A percentile compares a stretch with the other conserved stretches of the same genome.
These are phyloP conservation scores for Domatiomyces catenatus DNA, from an alignment of 2,329 filamentous ascomycete species.

Conservation along the genomic window DNA sequence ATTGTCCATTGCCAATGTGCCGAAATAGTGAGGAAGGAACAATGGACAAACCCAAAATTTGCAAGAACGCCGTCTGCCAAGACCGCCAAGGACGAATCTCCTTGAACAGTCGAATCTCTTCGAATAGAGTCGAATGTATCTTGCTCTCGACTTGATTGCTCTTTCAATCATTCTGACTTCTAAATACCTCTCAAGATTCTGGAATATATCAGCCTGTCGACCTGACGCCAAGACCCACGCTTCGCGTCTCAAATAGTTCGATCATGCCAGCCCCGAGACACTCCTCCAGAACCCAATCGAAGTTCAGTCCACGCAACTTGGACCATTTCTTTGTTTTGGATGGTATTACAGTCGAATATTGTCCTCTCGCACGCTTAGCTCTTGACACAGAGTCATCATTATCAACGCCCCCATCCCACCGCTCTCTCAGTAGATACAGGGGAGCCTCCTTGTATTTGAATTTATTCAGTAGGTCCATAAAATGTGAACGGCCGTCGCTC, in stretches of 20 bases:
- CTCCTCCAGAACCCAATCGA: conserved; percentile 47
- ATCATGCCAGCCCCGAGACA: conserved; percentile 45
- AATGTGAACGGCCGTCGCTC: conserved; percentile 37
- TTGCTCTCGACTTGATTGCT: not conserved
- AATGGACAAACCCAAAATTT: not conserved
- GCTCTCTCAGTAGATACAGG: conserved; percentile 38
- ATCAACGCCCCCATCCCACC: conserved; percentile 48
- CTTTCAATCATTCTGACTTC: not conserved
- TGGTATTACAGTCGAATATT: conserved; percentile 40
- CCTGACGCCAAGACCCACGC: conserved; percentile 41
- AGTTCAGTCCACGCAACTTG: conserved; percentile 41
- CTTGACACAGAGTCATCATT: conserved; percentile 28
- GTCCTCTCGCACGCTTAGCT: conserved; percentile 40
- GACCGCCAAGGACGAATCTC: too few species aligned
- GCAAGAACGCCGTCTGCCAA: too few species aligned
- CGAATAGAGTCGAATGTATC: too few species aligned
- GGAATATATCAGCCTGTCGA: conserved; percentile 6
- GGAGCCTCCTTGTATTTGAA: conserved; percentile 38
- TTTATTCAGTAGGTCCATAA: conserved; percentile 38
- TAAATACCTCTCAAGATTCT: not conserved
- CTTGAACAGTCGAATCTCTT: not conserved
- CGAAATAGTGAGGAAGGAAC: not conserved
- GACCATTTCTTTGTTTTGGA: conserved; percentile 51
- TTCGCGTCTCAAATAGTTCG: conserved; percentile 49
- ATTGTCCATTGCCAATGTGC: conserved; percentile 18